Evolutionary conservation across 1,284 basidiomycete species (phyloP).

Genomic region (Heterobasidion occidentale): DNA sequence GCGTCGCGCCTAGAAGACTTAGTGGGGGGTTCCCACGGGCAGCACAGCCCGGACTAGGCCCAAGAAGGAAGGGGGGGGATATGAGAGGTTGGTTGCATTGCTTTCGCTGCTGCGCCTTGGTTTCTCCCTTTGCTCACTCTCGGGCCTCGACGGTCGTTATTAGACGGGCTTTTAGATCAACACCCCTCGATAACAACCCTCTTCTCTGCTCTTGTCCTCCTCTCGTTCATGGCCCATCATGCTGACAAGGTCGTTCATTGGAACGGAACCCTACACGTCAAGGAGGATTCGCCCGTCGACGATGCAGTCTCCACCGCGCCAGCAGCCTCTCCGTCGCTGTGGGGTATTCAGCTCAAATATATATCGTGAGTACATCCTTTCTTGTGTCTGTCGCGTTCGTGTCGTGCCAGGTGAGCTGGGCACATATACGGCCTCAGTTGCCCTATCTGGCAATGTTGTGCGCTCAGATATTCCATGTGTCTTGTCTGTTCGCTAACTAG

Average conservation of each 20-base stretch:
- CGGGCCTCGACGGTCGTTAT: neutral
- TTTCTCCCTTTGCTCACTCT: neutral
- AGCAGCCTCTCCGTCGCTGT: slow-evolving; percentile 41
- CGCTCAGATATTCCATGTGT: neutral
- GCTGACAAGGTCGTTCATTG: slow-evolving; percentile 1
- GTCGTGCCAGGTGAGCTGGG: neutral
- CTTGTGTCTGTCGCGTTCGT: neutral
- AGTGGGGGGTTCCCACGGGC: neutral
- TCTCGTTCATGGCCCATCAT: slow-evolving; percentile 9
- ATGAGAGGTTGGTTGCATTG: neutral
- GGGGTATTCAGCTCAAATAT: slow-evolving; percentile 71
- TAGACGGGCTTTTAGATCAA: neutral
- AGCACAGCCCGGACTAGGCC: neutral
- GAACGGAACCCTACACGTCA: slow-evolving; percentile 16
- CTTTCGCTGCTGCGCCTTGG: neutral
- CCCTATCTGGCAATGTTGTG: slow-evolving; percentile 7
- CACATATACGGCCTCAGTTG: neutral
- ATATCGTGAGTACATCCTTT: slow-evolving; percentile 54
- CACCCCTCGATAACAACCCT: neutral
- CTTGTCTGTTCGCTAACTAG: slow-evolving; percentile 3
- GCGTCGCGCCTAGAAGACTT: neutral
- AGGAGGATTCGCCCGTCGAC: slow-evolving; percentile 18
- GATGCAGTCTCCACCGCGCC: slow-evolving; percentile 27
- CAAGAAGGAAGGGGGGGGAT: neutral
- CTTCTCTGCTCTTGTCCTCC: neutral